These are phyloP conservation scores for Solioccasus polychromus DNA, from an alignment of 768 basidiomycete species.

Conservation along the genomic window DNA sequence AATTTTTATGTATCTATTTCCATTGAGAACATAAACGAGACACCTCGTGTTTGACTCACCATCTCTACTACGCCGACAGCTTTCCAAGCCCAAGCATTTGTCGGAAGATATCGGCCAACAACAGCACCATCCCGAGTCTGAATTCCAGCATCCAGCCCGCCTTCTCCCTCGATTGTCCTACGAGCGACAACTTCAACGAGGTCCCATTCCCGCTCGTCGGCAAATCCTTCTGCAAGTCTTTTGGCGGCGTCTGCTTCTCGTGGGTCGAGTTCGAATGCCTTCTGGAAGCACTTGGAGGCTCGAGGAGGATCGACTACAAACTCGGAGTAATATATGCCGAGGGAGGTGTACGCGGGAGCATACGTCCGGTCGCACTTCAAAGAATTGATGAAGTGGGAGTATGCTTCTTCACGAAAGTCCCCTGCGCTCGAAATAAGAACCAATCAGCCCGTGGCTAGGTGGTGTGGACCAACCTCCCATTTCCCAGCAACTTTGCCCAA, in stretches of 20 bases:
- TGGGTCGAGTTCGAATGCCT: constrained; percentile 95
- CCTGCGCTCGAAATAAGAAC: constrained; percentile 32
- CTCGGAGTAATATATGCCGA: constrained; percentile 87
- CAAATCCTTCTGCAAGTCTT: constrained; percentile 83
- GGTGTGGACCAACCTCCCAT: constrained; percentile 52
- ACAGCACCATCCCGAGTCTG: constrained; percentile 39
- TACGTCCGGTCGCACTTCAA: constrained; percentile 73
- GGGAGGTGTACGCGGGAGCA: constrained; percentile 90
- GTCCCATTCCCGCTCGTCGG: constrained; percentile 93
- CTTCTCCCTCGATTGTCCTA: constrained; percentile 91
- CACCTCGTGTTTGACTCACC: constrained; percentile 45
- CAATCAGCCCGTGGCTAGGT: not conserved
- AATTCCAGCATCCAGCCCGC: constrained; percentile 63
- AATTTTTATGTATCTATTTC: constrained; percentile 62
- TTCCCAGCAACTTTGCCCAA: constrained; percentile 76
- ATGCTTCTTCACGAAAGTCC: constrained; percentile 59
- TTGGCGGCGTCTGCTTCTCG: constrained; percentile 83
- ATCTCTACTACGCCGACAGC: constrained; percentile 89
- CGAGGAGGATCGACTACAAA: constrained; percentile 71
- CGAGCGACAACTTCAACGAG: constrained; percentile 92
- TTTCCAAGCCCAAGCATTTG: constrained; percentile 98
- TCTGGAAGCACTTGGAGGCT: constrained; percentile 95
- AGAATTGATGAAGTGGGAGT: constrained; percentile 73
- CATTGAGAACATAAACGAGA: not conserved
- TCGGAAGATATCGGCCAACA: constrained; percentile 57